Base-by-base conservation (phyloP, 805 yeast genomes). In the Teunomyces barrocoloradensis region DNA sequence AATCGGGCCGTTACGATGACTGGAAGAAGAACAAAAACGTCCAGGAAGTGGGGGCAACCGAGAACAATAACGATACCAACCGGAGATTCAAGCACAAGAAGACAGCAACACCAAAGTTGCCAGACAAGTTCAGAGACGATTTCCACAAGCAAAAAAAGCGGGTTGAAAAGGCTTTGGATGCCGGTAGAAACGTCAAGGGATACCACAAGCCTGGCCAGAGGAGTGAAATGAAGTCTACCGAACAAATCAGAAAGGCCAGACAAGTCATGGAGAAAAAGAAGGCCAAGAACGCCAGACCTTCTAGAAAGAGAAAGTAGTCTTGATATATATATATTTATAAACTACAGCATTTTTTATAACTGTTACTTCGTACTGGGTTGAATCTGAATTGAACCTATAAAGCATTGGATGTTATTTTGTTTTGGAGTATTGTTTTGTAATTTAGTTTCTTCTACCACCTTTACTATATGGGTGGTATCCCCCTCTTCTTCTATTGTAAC, bases 121-220 rank as follows among this genome's bases (percentile, higher is more conserved):
- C 99, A n/a, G 97, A 90, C 60, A 89, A 80, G 68, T 82, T 74
- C 56, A 82, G 98, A 69, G 97, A 91, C 61, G 91, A 94, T 67
- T 94, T 80, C 69, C 78, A 82, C 50, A 75, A 75, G 53, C 97
- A 92, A 64, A 83, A 87, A 80, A 82, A 83, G 73, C 85, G 87
- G 69, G 92, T 88, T 42, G 81, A 80, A 45, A 81, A 80, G 56
- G 98, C 98, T 2, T 59, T 84, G 48, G 96, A 84, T 7, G 72
- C 81, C 42, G 97, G 97, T 42, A 63, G 80, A 27, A 63, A 65
- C 6, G 88, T 89, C 45, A 88, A 85, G 71, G 95, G 94, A 7
- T 74, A 63, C 55, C 79, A 79, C 47, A 70, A 58, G 48, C 73
- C 76, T 4, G 79, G 77, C 25, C 74, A 67, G 46, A 61, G 60